phyloP scores from a whole-genome alignment of 2,329 filamentous ascomycete genomes.

The Aureobasidium sp. region DNA sequence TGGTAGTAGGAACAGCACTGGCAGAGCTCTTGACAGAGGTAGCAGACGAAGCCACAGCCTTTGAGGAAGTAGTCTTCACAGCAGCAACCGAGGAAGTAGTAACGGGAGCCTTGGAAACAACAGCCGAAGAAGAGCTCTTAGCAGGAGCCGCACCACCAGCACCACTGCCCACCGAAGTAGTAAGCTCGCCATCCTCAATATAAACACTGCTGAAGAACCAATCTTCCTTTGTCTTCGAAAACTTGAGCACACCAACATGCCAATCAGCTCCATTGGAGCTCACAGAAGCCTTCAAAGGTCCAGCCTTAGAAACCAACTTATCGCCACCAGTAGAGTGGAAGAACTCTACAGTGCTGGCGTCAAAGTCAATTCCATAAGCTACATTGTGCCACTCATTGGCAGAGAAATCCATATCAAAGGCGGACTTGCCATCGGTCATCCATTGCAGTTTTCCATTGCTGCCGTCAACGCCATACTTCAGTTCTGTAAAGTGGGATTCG shows the following conservation, averaged over 20 bases:
- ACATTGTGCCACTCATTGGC: slow-evolving; percentile 66
- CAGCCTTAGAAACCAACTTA: slow-evolving; percentile 49
- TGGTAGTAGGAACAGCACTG: not conserved
- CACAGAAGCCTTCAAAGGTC: slow-evolving; percentile 51
- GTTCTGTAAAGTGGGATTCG: slow-evolving; percentile 66
- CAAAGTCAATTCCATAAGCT: slow-evolving; percentile 66
- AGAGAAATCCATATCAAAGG: slow-evolving; percentile 56
- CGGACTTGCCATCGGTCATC: slow-evolving; percentile 50
- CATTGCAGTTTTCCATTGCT: slow-evolving; percentile 43
- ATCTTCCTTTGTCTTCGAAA: slow-evolving; percentile 55
- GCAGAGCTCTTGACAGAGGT: not conserved
- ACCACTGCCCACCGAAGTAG: slow-evolving; percentile 18
- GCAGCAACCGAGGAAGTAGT: not conserved
- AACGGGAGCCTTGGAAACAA: not conserved
- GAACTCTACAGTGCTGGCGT: slow-evolving; percentile 52
- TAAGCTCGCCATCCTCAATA: slow-evolving; percentile 49
- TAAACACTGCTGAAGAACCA: slow-evolving; percentile 67
- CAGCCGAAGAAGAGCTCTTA: not conserved
- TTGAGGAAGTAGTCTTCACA: not conserved
- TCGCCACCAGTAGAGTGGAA: slow-evolving; percentile 61
- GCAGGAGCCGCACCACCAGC: not conserved
- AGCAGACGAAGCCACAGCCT: not conserved
- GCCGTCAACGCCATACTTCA: slow-evolving; percentile 54
- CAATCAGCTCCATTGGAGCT: slow-evolving; percentile 61
- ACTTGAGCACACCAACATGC: slow-evolving; percentile 62